Conservation (phyloP, 2,329 filamentous ascomycete genomes). For the Calonectria pseudoturangicola region DNA sequence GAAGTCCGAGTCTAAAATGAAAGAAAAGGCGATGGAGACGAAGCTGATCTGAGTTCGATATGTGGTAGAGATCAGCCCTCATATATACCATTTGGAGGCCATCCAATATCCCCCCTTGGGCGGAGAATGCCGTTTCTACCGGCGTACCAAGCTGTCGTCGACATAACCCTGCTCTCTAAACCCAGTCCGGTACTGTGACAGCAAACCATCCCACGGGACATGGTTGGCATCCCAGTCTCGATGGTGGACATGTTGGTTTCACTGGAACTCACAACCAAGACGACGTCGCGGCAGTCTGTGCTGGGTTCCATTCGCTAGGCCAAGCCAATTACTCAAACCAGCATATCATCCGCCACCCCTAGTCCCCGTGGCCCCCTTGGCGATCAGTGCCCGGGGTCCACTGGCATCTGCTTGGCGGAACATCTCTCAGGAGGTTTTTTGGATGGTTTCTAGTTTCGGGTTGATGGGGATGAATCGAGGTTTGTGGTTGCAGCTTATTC, state of each 20-base stretch:
- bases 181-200: slow-evolving; percentile 34
- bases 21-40: slow-evolving; percentile 51
- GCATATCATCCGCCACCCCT: slow-evolving; percentile 32
- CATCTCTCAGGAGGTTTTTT: slow-evolving; percentile 42
- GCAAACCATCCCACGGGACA: slow-evolving; percentile 47
- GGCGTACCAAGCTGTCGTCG: slow-evolving; percentile 18
- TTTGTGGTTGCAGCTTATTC: slow-evolving; percentile 32
- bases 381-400: slow-evolving; percentile 46
- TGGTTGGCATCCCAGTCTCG: slow-evolving; percentile 42
- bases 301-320: slow-evolving; percentile 20
- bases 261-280: slow-evolving; percentile 45
- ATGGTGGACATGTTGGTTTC: slow-evolving; percentile 50
- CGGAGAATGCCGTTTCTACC: slow-evolving; percentile 34
- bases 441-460: slow-evolving; percentile 48
- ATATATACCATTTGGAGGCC: slow-evolving; percentile 47
- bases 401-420: slow-evolving; percentile 50
- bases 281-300: slow-evolving; percentile 33
- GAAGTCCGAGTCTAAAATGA: slow-evolving; percentile 50
- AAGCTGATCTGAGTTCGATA: slow-evolving; percentile 36
- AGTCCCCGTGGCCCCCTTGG: slow-evolving; percentile 40
- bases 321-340: slow-evolving; percentile 4
- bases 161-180: slow-evolving; percentile 38
- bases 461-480: slow-evolving; percentile 38
- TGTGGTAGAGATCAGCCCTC: slow-evolving; percentile 27
- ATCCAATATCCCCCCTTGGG: not conserved